Percentiles rank a stretch among this genome's conserved stretches.
These are phyloP conservation scores for Hamamelis virginiana DNA, from an alignment of 164 flowering plant genomes.

Conservation along the genomic window DNA sequence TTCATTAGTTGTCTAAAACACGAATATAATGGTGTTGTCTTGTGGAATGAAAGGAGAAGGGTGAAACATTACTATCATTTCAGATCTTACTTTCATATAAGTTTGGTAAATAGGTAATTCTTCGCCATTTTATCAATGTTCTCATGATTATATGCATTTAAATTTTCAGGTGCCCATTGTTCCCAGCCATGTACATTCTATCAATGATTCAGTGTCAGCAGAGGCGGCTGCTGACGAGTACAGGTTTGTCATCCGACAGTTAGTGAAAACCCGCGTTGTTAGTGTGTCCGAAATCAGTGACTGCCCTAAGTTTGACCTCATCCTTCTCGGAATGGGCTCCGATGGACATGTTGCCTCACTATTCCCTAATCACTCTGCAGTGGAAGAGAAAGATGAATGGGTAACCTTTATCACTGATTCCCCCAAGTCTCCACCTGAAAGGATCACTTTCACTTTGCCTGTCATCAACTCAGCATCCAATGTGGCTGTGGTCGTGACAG, in stretches of 20 bases:
- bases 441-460: conserved; percentile 80
- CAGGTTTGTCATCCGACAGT: conserved; percentile 59
- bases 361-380: conserved; percentile 56
- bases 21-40: too few relatives aligned
- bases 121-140: neutral
- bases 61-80: too few relatives aligned
- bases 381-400: conserved; percentile 61
- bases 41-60: too few relatives aligned
- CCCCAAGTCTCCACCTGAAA: conserved; percentile 77
- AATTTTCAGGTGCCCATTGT: conserved; percentile 58
- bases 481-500: conserved; percentile 67
- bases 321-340: conserved; percentile 78
- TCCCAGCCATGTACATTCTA: conserved; percentile 65
- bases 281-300: conserved; percentile 56
- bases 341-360: conserved; percentile 79
- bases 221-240: conserved; percentile 80
- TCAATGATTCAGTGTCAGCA: conserved; percentile 69
- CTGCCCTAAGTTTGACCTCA: conserved; percentile 80
- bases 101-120: neutral
- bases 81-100: too few relatives aligned
- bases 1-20: too few relatives aligned
- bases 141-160: conserved; percentile 3
- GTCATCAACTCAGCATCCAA: conserved; percentile 79
- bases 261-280: conserved; percentile 57
- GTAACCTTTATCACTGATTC: conserved; percentile 74